Conservation (phyloP, 352 stramenopile genomes). For the Pythium chondricola region DNA sequence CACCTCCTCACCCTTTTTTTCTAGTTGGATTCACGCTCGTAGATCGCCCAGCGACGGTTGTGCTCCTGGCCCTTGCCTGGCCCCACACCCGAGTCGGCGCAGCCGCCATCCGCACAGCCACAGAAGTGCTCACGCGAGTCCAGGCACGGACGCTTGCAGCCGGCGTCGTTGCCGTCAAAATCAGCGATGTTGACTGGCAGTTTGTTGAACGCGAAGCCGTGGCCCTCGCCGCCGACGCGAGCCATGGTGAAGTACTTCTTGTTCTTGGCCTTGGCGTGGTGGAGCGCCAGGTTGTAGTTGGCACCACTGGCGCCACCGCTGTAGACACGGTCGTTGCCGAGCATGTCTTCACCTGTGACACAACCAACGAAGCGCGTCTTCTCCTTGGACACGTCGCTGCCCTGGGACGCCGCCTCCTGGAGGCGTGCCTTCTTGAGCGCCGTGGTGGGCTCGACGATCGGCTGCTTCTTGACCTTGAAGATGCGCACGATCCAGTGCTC, state of each 20-base stretch:
- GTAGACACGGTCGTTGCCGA: constrained; percentile 87
- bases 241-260: constrained; percentile 89
- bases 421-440: constrained; percentile 57
- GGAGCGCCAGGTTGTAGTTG: constrained; percentile 87
- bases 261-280: constrained; percentile 73
- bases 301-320: constrained; percentile 78
- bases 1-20: background rate
- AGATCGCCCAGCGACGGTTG: constrained; percentile 88
- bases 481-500: constrained; percentile 95
- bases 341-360: constrained; percentile 71
- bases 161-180: constrained; percentile 73
- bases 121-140: constrained; percentile 74
- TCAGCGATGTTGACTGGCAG: constrained; percentile 55
- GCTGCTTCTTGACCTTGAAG: constrained; percentile 90
- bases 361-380: constrained; percentile 84
- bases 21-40: constrained; percentile 53
- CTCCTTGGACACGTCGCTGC: constrained; percentile 61
- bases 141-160: constrained; percentile 71
- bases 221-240: constrained; percentile 67
- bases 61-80: constrained; percentile 78
- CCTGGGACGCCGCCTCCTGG: constrained; percentile 33
- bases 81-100: constrained; percentile 57
- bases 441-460: constrained; percentile 72
- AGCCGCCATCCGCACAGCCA: constrained; percentile 80
- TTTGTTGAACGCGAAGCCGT: constrained; percentile 89